Conservation (phyloP, 2,329 filamentous ascomycete genomes). For the Fusarium fujikuroi region DNA sequence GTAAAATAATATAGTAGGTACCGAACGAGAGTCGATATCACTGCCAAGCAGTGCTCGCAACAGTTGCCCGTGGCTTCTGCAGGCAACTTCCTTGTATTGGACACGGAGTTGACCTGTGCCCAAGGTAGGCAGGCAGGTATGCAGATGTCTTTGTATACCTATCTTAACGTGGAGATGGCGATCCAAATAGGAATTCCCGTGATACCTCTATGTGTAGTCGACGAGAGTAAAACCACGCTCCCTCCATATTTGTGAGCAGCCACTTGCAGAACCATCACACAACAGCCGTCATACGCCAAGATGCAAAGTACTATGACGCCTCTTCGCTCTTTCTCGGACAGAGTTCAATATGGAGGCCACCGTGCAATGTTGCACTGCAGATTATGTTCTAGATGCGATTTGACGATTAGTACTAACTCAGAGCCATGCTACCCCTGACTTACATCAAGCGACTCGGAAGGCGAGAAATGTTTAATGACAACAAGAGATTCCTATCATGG, state of each 20-base stretch:
- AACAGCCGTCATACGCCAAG: slow-evolving; percentile 31
- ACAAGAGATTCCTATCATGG: background rate
- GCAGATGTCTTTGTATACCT: background rate
- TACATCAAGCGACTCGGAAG: slow-evolving; percentile 1
- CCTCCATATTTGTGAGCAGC: background rate
- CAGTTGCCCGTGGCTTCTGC: background rate
- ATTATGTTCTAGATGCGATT: slow-evolving; percentile 32
- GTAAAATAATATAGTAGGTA: background rate
- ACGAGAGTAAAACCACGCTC: background rate
- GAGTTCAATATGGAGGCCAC: background rate
- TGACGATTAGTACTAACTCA: slow-evolving; percentile 4
- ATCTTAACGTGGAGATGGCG: background rate
- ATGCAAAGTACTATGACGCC: slow-evolving; percentile 3
- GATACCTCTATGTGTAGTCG: background rate
- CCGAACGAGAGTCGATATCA: background rate
- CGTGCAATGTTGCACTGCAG: slow-evolving; percentile 34
- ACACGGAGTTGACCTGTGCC: background rate
- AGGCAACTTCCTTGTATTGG: background rate
- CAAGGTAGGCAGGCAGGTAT: background rate
- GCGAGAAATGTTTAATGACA: background rate
- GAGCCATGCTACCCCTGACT: slow-evolving; percentile 5
- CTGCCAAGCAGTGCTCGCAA: slow-evolving; percentile 13
- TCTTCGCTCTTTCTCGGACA: background rate
- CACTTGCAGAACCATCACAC: slow-evolving; percentile 25
- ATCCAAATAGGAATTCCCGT: background rate